phyloP scores from a whole-genome alignment of 1,284 basidiomycete genomes.

The Puccinia triticina region DNA sequence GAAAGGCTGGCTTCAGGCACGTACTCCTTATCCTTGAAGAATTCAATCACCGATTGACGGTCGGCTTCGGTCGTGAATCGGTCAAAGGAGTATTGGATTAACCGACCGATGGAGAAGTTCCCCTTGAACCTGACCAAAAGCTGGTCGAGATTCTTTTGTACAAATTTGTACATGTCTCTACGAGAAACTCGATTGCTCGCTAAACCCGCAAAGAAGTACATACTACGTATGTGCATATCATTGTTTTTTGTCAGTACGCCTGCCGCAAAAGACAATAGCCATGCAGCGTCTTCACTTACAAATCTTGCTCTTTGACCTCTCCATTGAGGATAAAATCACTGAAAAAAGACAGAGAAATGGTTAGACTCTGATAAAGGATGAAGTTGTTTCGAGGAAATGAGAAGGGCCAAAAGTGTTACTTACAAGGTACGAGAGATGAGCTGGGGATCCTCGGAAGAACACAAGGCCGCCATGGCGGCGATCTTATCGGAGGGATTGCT shows the following conservation, averaged over 20 bases:
- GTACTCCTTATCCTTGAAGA: conserved; percentile 64
- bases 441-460: conserved; percentile 56
- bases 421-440: conserved; percentile 60
- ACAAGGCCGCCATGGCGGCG: conserved; percentile 60
- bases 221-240: conserved; percentile 10
- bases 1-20: conserved; percentile 20
- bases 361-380: background rate
- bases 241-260: background rate
- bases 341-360: background rate
- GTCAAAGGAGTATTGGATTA: conserved; percentile 66
- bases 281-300: conserved; percentile 41
- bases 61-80: conserved; percentile 72
- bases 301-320: conserved; percentile 61
- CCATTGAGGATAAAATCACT: conserved; percentile 53
- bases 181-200: conserved; percentile 58
- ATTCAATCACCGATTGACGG: conserved; percentile 68
- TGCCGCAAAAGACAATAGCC: background rate
- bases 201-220: conserved; percentile 59
- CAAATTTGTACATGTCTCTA: conserved; percentile 59
- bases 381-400: background rate
- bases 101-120: conserved; percentile 58
- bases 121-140: conserved; percentile 68
- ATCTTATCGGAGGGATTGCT: conserved; percentile 64
- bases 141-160: conserved; percentile 59
- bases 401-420: background rate